phyloP scores from a whole-genome alignment of 306 rosid species.

The Echinosophora koreensis region DNA sequence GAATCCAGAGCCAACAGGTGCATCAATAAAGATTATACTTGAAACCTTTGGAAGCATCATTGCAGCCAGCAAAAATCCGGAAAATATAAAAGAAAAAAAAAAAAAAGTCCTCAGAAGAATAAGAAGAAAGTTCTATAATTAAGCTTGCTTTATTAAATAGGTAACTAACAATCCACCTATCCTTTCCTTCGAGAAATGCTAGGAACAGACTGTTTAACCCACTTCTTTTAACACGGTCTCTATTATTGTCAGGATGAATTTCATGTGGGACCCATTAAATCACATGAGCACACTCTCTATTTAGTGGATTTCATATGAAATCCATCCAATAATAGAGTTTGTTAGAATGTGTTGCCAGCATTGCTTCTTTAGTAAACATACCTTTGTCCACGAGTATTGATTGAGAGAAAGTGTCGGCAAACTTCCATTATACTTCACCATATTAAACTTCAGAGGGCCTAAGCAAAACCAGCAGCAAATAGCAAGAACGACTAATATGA shows the following conservation, averaged over 20 bases:
- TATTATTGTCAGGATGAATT: no score
- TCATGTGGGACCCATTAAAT: no score
- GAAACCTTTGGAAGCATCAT: constrained; percentile 21
- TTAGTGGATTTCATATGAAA: no score
- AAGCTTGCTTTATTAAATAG: neutral
- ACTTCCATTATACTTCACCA: constrained; percentile 50
- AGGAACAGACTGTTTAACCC: no score
- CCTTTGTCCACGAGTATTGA: constrained; percentile 28
- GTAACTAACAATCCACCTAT: neutral
- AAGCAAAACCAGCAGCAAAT: neutral
- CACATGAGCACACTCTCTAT: no score
- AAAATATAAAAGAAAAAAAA: neutral
- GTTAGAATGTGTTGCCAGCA: no score
- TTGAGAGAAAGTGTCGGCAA: constrained; percentile 43
- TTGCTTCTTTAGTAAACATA: no score
- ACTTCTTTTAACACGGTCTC: no score
- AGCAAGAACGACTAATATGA: neutral
- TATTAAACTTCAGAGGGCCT: constrained; percentile 49
- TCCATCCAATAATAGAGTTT: no score
- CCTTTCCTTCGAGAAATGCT: no score
- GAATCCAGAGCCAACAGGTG: constrained; percentile 30
- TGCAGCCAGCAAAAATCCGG: neutral
- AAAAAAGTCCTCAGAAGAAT: neutral
- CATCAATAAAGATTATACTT: constrained; percentile 31
- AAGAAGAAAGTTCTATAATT: constrained; percentile 9